These are phyloP conservation scores for Emergomyces orientalis DNA, from an alignment of 2,329 filamentous ascomycete genomes.

Conservation along the genomic window DNA sequence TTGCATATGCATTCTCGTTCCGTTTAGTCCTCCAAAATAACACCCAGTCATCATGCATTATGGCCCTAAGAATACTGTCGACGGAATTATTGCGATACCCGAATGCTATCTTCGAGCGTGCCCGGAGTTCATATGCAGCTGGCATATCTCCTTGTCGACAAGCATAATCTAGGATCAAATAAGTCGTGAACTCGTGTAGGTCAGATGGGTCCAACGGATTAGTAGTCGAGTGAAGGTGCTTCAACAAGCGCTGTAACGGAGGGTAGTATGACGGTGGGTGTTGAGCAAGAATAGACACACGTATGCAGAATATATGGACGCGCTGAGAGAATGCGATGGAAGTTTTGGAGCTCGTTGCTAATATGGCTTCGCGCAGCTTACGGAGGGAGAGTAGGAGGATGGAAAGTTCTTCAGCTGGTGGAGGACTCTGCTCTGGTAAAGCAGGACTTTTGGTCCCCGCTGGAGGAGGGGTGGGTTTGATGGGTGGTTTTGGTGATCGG, in stretches of 20 bases:
- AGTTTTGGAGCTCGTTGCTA: conserved; percentile 60
- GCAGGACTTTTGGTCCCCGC: conserved; percentile 8
- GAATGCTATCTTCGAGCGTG: conserved; percentile 42
- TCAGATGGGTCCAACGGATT: conserved; percentile 63
- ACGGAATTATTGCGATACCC: conserved; percentile 58
- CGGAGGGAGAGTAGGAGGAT: conserved; percentile 74
- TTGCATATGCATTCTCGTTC: conserved; percentile 69
- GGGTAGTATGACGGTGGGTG: conserved; percentile 86
- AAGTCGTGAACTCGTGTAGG: conserved; percentile 67
- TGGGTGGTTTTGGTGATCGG: conserved; percentile 11
- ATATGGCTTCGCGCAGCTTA: conserved; percentile 83
- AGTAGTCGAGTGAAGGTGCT: conserved; percentile 54
- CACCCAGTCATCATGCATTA: conserved; percentile 76
- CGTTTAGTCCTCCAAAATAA: conserved; percentile 62
- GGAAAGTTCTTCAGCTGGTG: conserved; percentile 55
- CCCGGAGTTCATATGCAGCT: conserved; percentile 60
- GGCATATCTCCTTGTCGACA: conserved; percentile 69
- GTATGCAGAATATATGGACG: conserved; percentile 84
- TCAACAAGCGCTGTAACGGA: conserved; percentile 69
- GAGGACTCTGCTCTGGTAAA: conserved; percentile 14
- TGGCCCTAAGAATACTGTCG: conserved; percentile 56
- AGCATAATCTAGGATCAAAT: conserved; percentile 77
- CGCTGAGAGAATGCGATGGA: conserved; percentile 74
- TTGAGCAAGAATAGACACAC: conserved; percentile 67
- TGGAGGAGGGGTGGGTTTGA: conserved; percentile 5